Evolutionary conservation across 2,329 filamentous ascomycete genomes (phyloP).

Genomic region (Calonectria pauciramosa): DNA sequence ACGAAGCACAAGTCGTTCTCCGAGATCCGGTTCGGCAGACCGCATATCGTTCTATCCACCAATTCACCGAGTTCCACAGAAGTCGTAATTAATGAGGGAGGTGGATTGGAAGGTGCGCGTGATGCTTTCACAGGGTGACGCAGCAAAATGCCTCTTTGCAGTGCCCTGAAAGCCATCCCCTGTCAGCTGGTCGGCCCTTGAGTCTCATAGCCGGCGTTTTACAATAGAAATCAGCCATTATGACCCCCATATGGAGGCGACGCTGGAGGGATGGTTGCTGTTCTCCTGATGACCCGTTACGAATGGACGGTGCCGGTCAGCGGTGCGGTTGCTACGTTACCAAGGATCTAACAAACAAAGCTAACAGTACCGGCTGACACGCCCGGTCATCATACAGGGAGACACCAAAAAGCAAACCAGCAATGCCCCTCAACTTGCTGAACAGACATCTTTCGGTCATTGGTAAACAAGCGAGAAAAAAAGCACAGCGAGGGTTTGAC

Average conservation of each 20-base stretch:
- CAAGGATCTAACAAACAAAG: neutral
- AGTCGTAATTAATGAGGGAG: neutral
- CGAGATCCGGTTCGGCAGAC: neutral
- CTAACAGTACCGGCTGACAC: neutral
- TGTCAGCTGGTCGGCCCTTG: neutral
- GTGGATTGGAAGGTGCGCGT: neutral
- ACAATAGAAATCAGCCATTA: neutral
- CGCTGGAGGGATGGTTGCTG: neutral
- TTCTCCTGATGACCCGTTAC: neutral
- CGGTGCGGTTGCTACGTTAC: conserved; percentile 2
- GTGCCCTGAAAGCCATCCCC: neutral
- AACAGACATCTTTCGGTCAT: neutral
- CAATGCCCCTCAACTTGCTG: neutral
- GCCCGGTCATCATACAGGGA: neutral
- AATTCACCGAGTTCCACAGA: neutral
- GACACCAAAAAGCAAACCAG: neutral
- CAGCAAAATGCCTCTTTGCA: neutral
- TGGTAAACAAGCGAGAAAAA: conserved; percentile 9
- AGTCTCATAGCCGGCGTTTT: neutral
- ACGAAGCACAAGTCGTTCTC: neutral
- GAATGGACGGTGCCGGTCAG: neutral
- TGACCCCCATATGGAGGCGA: neutral
- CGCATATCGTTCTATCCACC: neutral
- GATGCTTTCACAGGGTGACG: neutral
- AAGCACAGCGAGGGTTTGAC: neutral